A percentile compares a stretch with the other conserved stretches of the same genome.
These are phyloP conservation scores for Pharnaceum exiguum DNA, from an alignment of 148 eudicot genomes.

Conservation along the genomic window DNA sequence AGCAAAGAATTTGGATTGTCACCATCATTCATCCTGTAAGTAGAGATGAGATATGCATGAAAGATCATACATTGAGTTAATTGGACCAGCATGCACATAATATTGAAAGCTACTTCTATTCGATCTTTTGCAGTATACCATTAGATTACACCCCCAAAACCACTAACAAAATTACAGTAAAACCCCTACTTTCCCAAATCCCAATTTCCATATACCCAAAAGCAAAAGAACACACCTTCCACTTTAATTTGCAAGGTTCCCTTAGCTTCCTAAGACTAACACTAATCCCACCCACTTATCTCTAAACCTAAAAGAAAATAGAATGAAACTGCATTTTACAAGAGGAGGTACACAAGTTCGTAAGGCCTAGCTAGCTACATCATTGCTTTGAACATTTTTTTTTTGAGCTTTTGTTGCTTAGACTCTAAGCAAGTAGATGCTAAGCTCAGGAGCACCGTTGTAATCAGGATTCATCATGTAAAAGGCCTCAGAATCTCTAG, in stretches of 20 bases:
- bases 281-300: conserved; percentile 8
- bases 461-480: conserved; percentile 80
- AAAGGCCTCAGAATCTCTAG: conserved; percentile 78
- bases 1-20: not conserved
- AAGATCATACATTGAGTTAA: conserved; percentile 26
- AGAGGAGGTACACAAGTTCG: not conserved
- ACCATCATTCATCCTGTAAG: conserved; percentile 1
- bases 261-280: conserved; percentile 7
- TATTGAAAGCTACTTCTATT: conserved; percentile 3
- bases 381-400: too few relatives aligned
- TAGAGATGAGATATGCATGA: conserved; percentile 18
- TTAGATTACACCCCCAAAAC: conserved; percentile 35
- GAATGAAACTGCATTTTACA: conserved; percentile 21
- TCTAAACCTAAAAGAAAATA: not conserved
- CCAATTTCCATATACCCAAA: conserved; percentile 22
- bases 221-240: conserved; percentile 2
- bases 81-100: conserved; percentile 14
- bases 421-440: conserved; percentile 67
- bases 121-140: conserved; percentile 34
- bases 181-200: conserved; percentile 18
- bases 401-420: conserved; percentile 6
- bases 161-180: conserved; percentile 10
- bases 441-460: conserved; percentile 83
- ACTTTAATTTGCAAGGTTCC: conserved; percentile 1
- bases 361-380: not conserved